phyloP scores from a whole-genome alignment of 805 yeast genomes.

The Candida ovalis region DNA sequence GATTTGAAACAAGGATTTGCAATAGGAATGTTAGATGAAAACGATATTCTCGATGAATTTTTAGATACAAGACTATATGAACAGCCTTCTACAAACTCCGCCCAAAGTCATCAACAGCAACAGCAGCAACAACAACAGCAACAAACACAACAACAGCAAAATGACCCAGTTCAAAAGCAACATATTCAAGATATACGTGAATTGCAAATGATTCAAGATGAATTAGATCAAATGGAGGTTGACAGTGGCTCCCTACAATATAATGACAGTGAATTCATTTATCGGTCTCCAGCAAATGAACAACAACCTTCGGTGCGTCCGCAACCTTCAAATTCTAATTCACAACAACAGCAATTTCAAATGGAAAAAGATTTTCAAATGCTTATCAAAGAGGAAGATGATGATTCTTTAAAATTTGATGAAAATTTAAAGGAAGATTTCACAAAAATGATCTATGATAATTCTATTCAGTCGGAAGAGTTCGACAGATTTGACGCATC shows the following conservation, averaged over 20 bases:
- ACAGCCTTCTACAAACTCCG: constrained; percentile 3
- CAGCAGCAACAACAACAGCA: constrained; percentile 5
- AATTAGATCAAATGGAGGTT: neutral
- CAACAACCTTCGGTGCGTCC: neutral
- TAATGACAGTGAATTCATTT: neutral
- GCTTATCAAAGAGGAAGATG: constrained; percentile 13
- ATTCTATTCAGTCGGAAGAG: constrained; percentile 19
- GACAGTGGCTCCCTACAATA: neutral
- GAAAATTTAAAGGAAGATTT: constrained; percentile 5
- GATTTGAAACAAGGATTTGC: constrained; percentile 16
- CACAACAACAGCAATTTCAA: neutral
- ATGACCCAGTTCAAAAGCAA: constrained; percentile 2
- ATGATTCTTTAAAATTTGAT: constrained; percentile 8
- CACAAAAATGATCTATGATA: constrained; percentile 1
- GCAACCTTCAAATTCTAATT: neutral
- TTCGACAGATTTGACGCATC: constrained; percentile 38
- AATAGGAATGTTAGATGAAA: constrained; percentile 24
- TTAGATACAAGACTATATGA: constrained; percentile 51
- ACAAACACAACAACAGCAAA: neutral
- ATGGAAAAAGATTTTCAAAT: neutral
- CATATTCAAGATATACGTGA: neutral
- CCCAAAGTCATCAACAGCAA: neutral
- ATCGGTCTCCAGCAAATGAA: neutral
- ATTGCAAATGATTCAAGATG: neutral
- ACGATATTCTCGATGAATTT: constrained; percentile 55